These are phyloP conservation scores for Neophaeococcomyces aloes DNA, from an alignment of 2,329 filamentous ascomycete species.

Conservation along the genomic window DNA sequence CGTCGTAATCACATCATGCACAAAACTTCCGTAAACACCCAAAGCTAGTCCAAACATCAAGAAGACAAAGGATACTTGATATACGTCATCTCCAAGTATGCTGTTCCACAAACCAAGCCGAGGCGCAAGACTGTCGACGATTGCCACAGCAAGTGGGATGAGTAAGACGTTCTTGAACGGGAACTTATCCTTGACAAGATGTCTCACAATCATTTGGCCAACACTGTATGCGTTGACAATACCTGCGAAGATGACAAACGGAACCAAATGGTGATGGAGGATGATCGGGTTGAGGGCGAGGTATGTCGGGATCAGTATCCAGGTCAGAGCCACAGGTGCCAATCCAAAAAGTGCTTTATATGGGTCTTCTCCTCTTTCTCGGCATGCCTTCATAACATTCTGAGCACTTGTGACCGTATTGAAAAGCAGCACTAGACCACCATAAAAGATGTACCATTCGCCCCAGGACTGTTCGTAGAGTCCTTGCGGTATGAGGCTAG, in stretches of 20 bases:
- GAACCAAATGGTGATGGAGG: constrained; percentile 70
- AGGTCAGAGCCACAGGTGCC: constrained; percentile 66
- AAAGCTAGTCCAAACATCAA: constrained; percentile 71
- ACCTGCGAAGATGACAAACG: constrained; percentile 80
- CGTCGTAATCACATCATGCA: constrained; percentile 88
- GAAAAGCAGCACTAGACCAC: constrained; percentile 66
- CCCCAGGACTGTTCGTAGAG: constrained; percentile 77
- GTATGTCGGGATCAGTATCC: constrained; percentile 67
- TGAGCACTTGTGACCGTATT: constrained; percentile 65
- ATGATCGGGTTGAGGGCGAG: constrained; percentile 77
- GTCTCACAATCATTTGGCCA: constrained; percentile 89
- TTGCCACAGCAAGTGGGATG: constrained; percentile 64
- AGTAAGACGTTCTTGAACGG: constrained; percentile 82
- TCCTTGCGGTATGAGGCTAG: constrained; percentile 53
- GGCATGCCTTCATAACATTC: constrained; percentile 76
- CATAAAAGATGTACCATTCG: constrained; percentile 87
- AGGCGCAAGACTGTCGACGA: constrained; percentile 71
- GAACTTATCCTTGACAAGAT: constrained; percentile 77
- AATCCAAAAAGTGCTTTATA: constrained; percentile 64
- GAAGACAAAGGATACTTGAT: constrained; percentile 87
- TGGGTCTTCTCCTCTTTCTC: constrained; percentile 58
- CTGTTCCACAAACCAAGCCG: constrained; percentile 61
- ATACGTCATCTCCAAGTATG: constrained; percentile 62
- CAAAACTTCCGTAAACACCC: constrained; percentile 94
- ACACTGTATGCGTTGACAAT: constrained; percentile 91